A percentile compares a stretch with the other conserved stretches of the same genome.
Evolutionary conservation across 2,329 filamentous ascomycete species (phyloP).

Genomic region (Shiraia sp.): DNA sequence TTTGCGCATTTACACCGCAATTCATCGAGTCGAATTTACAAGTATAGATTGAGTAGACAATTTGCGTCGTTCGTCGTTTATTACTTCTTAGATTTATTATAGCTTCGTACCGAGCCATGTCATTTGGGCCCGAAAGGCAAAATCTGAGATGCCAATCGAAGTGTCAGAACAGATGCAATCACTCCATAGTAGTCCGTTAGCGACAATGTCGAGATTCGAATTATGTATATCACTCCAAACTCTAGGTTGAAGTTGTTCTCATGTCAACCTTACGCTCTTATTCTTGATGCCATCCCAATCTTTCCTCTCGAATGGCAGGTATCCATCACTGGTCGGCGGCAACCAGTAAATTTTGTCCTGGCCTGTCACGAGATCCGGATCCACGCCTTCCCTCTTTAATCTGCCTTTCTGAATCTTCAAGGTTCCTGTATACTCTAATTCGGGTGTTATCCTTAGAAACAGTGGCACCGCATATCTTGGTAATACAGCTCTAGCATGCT

Average conservation of each 20-base stretch:
- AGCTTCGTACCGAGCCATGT: no score
- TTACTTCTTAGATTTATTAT: no score
- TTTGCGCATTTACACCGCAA: no score
- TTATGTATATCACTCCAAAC: no score
- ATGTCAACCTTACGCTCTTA: slow-evolving; percentile 32
- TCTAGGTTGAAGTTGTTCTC: background rate
- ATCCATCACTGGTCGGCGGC: slow-evolving; percentile 34
- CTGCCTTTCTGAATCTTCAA: slow-evolving; percentile 52
- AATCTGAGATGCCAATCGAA: no score
- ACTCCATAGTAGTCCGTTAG: no score
- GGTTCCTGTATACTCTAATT: slow-evolving; percentile 51
- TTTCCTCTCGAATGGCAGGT: slow-evolving; percentile 45
- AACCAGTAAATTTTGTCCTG: slow-evolving; percentile 50
- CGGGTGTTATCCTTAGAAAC: slow-evolving; percentile 46
- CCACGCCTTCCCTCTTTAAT: slow-evolving; percentile 49
- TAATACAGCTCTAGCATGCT: slow-evolving; percentile 45
- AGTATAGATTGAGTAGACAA: no score
- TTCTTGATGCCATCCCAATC: slow-evolving; percentile 42
- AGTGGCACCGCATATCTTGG: slow-evolving; percentile 53
- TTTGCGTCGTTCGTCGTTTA: no score
- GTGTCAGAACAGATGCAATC: no score
- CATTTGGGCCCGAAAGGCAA: no score
- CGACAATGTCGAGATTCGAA: no score
- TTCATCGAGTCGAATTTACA: no score
- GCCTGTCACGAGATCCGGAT: slow-evolving; percentile 45